Base-by-base conservation (phyloP, 1,139 yeast genomes). In the Sugiyamaella pinicola region DNA sequence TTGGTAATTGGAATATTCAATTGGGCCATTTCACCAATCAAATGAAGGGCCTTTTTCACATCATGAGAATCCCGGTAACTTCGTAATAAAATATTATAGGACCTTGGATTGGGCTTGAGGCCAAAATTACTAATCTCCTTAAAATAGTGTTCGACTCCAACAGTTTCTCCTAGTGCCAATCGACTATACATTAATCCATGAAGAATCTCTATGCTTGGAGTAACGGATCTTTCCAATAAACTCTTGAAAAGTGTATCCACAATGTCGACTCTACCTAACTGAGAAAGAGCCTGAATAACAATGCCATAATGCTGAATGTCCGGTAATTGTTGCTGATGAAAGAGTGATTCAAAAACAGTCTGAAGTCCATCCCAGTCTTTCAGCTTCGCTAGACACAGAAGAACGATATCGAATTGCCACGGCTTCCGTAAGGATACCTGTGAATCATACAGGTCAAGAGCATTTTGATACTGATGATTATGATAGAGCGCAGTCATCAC, bases 331-430 rank as follows among this genome's bases (percentile, higher is more conserved):
- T 79, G 73, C 1, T 83, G 84, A 1, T 84, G 84, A 57, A 82
- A 79, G 66, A 85, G 72, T 1, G 74, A 75, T 57, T 85, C 87
- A 63, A 87, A 84, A 48, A 81, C 78, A n/a, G 70, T 62, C 64
- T 84, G 85, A 56, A 88, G 72, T 4, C 77, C 71, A 26, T 70
- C 69, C 86, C 90, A 86, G 58, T 83, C 80, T 40, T 78, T 74
- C 13, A 73, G 67, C 39, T 73, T 70, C 2, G 86, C 82, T 55
- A 84, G 75, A 1, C 84, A 73, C 13, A 60, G 55, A 33, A 71
- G 57, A 28, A 68, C 51, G 3, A 67, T 57, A 41, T 66, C 68
- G 35, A 55, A 60, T 22, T 59, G 68, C 48, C 52, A 49, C n/a
- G 50, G 54, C 9, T 54, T 51, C 22, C 66, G 71, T 15, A 66